Conservation (phyloP, 202 grass and related monocot genomes). For the Cymbopogon flexuosus region DNA sequence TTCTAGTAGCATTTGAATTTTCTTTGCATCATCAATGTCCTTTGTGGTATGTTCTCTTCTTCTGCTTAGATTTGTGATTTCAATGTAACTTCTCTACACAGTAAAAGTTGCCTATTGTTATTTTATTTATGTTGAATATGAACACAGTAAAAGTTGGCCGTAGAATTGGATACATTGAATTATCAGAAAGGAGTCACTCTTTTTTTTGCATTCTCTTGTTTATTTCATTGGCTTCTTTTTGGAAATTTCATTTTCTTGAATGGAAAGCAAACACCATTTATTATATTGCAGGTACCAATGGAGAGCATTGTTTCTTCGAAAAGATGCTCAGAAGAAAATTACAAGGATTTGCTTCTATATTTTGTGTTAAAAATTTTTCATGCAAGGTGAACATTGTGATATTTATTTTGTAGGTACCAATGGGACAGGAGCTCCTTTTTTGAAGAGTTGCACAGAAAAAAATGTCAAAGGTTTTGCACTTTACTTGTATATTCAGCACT, state of each 20-base stretch:
- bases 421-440: background rate
- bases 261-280: background rate
- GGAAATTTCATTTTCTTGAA: slow-evolving; percentile 1
- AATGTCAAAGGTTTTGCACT: slow-evolving; percentile 24
- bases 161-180: background rate
- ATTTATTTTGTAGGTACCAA: slow-evolving; percentile 15
- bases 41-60: background rate
- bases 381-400: background rate
- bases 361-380: background rate
- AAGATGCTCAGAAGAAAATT: slow-evolving; percentile 25
- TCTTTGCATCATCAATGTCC: slow-evolving; percentile 1
- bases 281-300: slow-evolving; percentile 12
- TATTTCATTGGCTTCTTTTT: slow-evolving; percentile 11
- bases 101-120: background rate
- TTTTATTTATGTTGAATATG: slow-evolving; percentile 23
- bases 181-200: background rate
- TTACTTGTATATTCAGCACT: slow-evolving; percentile 1
- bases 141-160: background rate
- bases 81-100: background rate
- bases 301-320: slow-evolving; percentile 11
- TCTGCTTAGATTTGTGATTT: slow-evolving; percentile 16
- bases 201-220: slow-evolving; percentile 10
- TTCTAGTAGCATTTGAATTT: background rate
- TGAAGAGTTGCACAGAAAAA: slow-evolving; percentile 7
- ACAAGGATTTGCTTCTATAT: slow-evolving; percentile 25